These are phyloP conservation scores for Botryosphaeria dothidea DNA, from an alignment of 2,329 filamentous ascomycete genomes.

Conservation along the genomic window DNA sequence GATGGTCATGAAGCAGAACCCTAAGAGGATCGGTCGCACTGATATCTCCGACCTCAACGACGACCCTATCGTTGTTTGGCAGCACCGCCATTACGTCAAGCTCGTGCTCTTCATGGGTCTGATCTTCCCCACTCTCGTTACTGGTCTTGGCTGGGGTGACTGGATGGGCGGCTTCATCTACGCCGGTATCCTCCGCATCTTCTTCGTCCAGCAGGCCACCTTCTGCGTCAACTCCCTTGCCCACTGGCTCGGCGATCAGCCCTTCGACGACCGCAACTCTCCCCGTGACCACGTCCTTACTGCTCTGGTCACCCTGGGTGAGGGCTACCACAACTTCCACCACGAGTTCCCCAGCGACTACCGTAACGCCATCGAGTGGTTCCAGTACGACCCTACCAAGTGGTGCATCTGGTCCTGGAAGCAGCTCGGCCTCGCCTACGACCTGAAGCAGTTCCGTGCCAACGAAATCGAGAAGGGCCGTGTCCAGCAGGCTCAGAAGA, in stretches of 20 bases:
- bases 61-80: conserved; percentile 52
- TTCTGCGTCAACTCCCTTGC: conserved; percentile 58
- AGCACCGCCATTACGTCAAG: conserved; percentile 53
- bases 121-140: conserved; percentile 50
- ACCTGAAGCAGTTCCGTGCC: conserved; percentile 47
- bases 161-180: conserved; percentile 54
- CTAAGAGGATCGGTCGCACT: conserved; percentile 53
- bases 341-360: conserved; percentile 48
- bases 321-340: conserved; percentile 49
- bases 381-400: conserved; percentile 45
- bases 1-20: conserved; percentile 59
- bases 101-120: conserved; percentile 50
- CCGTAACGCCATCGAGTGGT: conserved; percentile 42
- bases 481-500: conserved; percentile 47
- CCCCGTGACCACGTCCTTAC: conserved; percentile 46
- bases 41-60: conserved; percentile 55
- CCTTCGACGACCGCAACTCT: conserved; percentile 47
- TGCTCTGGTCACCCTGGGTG: conserved; percentile 45
- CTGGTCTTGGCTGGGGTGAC: conserved; percentile 52
- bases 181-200: conserved; percentile 53
- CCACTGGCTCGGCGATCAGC: conserved; percentile 53
- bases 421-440: conserved; percentile 45
- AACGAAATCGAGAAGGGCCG: conserved; percentile 48
- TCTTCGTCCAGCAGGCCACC: conserved; percentile 55
- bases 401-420: conserved; percentile 47